phyloP scores from a whole-genome alignment of 345 rosid genomes.

The Syzygium grande region DNA sequence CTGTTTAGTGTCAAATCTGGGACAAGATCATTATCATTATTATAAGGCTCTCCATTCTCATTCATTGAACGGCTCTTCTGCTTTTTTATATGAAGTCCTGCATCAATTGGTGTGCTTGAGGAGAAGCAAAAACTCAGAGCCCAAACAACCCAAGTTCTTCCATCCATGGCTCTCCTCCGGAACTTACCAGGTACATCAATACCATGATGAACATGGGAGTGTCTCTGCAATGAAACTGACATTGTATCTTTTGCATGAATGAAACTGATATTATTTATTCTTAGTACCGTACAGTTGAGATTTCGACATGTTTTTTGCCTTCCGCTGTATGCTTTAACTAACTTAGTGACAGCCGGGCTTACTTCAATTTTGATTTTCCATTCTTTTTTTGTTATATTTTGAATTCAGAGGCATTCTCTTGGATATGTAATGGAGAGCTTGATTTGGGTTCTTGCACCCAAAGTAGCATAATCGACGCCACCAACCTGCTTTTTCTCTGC shows the following conservation, averaged over 20 bases:
- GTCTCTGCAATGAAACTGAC: background rate
- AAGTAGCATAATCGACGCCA: constrained; percentile 38
- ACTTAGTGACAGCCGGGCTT: background rate
- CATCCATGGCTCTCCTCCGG: background rate
- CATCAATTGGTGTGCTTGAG: background rate
- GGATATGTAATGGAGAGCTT: constrained; percentile 44
- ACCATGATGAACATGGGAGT: background rate
- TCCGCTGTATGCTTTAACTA: background rate
- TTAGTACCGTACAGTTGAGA: background rate
- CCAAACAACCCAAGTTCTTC: background rate
- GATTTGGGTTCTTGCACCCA: constrained; percentile 45
- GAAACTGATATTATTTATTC: background rate
- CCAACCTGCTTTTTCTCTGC: constrained; percentile 47
- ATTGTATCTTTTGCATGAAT: background rate
- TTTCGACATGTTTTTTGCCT: background rate
- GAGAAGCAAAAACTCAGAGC: background rate
- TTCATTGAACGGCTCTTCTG: too few species aligned
- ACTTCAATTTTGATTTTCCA: constrained; percentile 27
- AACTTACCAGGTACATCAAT: background rate
- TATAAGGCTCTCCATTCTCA: too few species aligned
- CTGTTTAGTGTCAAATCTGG: background rate
- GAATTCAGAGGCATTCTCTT: constrained; percentile 39
- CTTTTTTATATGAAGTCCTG: background rate
- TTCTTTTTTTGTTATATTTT: background rate
- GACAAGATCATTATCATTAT: too few species aligned